Evolutionary conservation across 2,329 filamentous ascomycete species (phyloP), one percentile per base, ranked within the genome.

Genomic region (Arachnomyces sp.): DNA sequence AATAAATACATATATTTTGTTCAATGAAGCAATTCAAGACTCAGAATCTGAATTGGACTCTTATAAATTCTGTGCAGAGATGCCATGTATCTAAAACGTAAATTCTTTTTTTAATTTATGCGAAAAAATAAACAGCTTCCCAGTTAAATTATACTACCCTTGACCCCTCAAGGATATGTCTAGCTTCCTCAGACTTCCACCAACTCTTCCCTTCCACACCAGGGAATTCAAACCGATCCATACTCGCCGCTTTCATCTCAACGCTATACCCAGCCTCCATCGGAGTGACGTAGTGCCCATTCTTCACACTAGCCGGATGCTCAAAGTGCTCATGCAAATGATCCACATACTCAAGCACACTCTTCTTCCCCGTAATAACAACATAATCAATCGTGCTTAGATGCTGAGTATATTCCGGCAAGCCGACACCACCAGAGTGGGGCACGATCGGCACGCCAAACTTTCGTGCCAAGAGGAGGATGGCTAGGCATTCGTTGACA

Each of bases 381-480:
- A 95, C 85, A 54, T 95, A 95, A 66, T 95, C 89, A 51, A 95
- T 92, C 11, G 87, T 94, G 65, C 80, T 86, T 46, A 95, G 67
- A 65, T 95, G 88, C 70, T 94, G 86, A 0, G 89, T 95, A 69
- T 95, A 95, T 66, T 95, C 89, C 29, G 88, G 87, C 47, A 95
- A 72, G 4, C 88, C 89, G 2, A 95, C 88, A 50, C 88, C 88
- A 14, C 89, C 88, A 1, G 81, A 86, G 67, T 95, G 88, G 1
- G 89, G 88, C 4, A 95, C 87, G 51, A 94, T 82, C 11, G 88
- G 88, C 3, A 94, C 75, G 38, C 73, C 73, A 59, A 80, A 82
- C 52, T 71, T 67, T 46, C 58, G 58, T 13, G 88, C 88, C 68
- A 95, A 83, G 32, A 95, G 74, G 28, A 95, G 67, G 31, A 95